Evolutionary conservation across 768 basidiomycete genomes (phyloP).

Genomic region (Tylopilus vinaceipallidus): DNA sequence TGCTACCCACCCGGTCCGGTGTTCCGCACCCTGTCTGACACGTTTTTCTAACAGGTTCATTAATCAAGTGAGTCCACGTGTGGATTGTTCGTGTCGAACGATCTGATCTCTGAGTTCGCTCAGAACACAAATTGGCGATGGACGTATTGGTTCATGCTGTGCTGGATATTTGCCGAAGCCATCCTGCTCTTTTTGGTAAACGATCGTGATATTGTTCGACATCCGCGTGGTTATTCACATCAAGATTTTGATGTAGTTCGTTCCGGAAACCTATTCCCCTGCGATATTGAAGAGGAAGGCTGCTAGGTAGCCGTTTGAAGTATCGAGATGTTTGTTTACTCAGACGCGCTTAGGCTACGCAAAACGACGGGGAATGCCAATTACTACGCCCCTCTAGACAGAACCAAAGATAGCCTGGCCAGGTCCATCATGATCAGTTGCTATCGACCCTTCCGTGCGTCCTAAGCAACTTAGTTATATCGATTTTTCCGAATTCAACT

Average conservation of each 20-base stretch:
- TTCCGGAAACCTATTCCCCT: slow-evolving; percentile 72
- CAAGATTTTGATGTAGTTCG: slow-evolving; percentile 44
- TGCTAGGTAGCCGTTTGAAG: slow-evolving; percentile 34
- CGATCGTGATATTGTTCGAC: background rate
- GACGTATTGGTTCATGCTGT: slow-evolving; percentile 70
- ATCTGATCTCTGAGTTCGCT: background rate
- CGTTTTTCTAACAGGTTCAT: slow-evolving; percentile 54
- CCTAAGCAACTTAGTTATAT: too few species aligned
- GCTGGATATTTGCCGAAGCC: slow-evolving; percentile 63
- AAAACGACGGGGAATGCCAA: slow-evolving; percentile 49
- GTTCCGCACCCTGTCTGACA: background rate
- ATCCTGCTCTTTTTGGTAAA: slow-evolving; percentile 51
- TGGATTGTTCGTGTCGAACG: background rate
- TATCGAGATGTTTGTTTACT: background rate
- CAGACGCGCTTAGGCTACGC: slow-evolving; percentile 39
- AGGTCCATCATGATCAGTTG: slow-evolving; percentile 56
- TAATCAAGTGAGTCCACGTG: slow-evolving; percentile 48
- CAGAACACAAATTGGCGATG: slow-evolving; percentile 67
- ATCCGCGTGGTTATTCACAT: background rate
- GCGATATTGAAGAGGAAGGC: slow-evolving; percentile 63
- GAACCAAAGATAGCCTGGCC: slow-evolving; percentile 41
- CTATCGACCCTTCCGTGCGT: slow-evolving; percentile 70
- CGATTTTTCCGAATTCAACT: background rate
- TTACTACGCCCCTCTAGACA: slow-evolving; percentile 63
- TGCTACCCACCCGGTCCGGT: background rate